phyloP scores from a whole-genome alignment of 768 basidiomycete species.

The Termitomyces titanicus region DNA sequence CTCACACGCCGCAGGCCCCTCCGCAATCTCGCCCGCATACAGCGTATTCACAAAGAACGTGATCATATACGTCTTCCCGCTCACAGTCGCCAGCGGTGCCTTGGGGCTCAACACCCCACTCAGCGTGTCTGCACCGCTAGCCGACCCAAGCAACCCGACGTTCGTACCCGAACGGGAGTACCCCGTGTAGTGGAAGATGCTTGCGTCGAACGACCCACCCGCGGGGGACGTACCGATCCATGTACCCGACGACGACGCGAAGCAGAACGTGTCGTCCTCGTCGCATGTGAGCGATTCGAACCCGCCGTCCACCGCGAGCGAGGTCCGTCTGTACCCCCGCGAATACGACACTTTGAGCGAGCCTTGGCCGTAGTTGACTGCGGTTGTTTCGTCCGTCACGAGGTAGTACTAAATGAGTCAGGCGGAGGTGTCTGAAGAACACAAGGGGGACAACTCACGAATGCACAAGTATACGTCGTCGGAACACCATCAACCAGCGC shows the following conservation, averaged over 20 bases:
- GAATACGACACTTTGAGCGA: slow-evolving; percentile 42
- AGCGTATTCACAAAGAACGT: slow-evolving; percentile 40
- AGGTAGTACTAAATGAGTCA: slow-evolving; percentile 35
- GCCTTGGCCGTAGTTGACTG: slow-evolving; percentile 44
- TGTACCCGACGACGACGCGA: slow-evolving; percentile 27
- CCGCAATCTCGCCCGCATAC: slow-evolving; percentile 30
- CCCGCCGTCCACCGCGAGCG: slow-evolving; percentile 35
- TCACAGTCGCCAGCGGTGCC: slow-evolving; percentile 28
- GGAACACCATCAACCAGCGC: slow-evolving; percentile 42
- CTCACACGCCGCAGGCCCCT: slow-evolving; percentile 33
- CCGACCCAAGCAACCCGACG: slow-evolving; percentile 41
- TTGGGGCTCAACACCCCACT: slow-evolving; percentile 35
- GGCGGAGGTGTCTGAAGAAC: no score
- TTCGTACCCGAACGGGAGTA: slow-evolving; percentile 39
- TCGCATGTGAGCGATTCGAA: slow-evolving; percentile 40
- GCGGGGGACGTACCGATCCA: slow-evolving; percentile 37
- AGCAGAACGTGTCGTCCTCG: slow-evolving; percentile 33
- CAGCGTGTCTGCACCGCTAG: slow-evolving; percentile 30
- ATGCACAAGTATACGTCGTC: slow-evolving; percentile 46
- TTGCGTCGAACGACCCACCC: slow-evolving; percentile 37
- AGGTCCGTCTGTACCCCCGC: slow-evolving; percentile 41
- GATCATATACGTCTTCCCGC: slow-evolving; percentile 35
- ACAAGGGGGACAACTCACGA: slow-evolving; percentile 35
- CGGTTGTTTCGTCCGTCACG: slow-evolving; percentile 38
- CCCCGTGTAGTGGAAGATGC: slow-evolving; percentile 37